Percentiles rank a stretch among this genome's conserved stretches.
Evolutionary conservation across 345 rosid species (phyloP).

Genomic region (Citrus mangshanensis): DNA sequence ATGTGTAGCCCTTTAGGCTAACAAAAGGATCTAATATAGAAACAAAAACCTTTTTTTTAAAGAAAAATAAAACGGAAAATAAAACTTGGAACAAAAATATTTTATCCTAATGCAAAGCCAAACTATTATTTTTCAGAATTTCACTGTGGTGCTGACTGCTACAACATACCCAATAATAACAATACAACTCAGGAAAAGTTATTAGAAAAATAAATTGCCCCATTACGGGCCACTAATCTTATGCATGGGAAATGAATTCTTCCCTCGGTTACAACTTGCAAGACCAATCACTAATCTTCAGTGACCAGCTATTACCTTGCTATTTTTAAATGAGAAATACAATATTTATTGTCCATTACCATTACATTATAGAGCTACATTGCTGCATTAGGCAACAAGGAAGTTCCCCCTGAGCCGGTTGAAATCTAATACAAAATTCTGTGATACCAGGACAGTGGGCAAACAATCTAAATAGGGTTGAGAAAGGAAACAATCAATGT

Average conservation of each 20-base stretch:
- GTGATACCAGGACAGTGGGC: not conserved
- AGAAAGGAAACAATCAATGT: not conserved
- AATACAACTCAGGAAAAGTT: no score
- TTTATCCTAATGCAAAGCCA: no score
- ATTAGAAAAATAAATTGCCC: no score
- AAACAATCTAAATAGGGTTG: not conserved
- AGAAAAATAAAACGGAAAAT: no score
- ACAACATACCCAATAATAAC: no score
- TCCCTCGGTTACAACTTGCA: not conserved
- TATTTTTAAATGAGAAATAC: not conserved
- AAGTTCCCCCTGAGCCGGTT: not conserved
- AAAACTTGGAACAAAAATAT: no score
- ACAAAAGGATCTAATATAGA: no score
- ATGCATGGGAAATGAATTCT: not conserved
- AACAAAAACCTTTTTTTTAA: no score
- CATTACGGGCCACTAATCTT: no score
- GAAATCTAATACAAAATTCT: not conserved
- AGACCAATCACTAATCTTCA: not conserved
- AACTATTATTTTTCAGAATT: no score
- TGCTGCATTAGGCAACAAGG: not conserved
- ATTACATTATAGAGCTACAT: not conserved
- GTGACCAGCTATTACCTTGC: not conserved
- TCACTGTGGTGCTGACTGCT: no score
- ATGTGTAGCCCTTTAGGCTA: no score
- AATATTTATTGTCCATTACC: not conserved